Percentiles rank a stretch among this genome's conserved stretches.
These are phyloP conservation scores for Aeschynomene evenia DNA, from an alignment of 306 rosid genomes.

Conservation along the genomic window DNA sequence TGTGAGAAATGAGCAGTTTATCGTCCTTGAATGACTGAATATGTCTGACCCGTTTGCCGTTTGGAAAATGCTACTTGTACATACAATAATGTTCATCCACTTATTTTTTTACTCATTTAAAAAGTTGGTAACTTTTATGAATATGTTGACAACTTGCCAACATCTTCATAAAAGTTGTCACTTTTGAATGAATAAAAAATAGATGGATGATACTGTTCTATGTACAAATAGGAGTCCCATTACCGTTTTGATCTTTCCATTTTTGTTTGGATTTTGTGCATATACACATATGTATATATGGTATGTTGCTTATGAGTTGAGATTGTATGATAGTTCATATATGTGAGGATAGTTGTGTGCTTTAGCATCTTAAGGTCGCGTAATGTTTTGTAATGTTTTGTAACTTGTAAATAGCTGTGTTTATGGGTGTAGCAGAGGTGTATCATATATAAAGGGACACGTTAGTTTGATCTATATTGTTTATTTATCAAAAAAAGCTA, in stretches of 20 bases:
- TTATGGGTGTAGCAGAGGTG: neutral
- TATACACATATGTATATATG: neutral
- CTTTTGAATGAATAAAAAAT: too few species aligned
- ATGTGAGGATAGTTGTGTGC: neutral
- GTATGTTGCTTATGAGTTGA: neutral
- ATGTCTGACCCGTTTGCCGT: neutral
- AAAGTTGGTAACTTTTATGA: too few species aligned
- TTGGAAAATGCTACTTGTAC: too few species aligned
- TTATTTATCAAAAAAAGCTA: too few species aligned
- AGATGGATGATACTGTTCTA: too few species aligned
- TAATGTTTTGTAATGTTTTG: neutral
- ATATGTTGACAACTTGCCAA: too few species aligned
- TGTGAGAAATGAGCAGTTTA: slow-evolving; percentile 48
- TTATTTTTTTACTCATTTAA: too few species aligned
- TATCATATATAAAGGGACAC: too few species aligned
- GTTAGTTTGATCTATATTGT: too few species aligned
- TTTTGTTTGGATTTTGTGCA: slow-evolving; percentile 18
- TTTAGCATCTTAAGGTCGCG: neutral
- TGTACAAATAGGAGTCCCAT: too few species aligned
- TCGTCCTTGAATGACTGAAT: neutral
- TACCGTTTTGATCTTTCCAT: neutral
- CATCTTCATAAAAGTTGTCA: too few species aligned
- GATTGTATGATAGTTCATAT: neutral
- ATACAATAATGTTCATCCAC: too few species aligned
- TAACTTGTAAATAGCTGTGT: slow-evolving; percentile 5